Evolutionary conservation across 2,329 filamentous ascomycete genomes (phyloP), one percentile per base, ranked within the genome.

Genomic region (Aspergillus clavatus): DNA sequence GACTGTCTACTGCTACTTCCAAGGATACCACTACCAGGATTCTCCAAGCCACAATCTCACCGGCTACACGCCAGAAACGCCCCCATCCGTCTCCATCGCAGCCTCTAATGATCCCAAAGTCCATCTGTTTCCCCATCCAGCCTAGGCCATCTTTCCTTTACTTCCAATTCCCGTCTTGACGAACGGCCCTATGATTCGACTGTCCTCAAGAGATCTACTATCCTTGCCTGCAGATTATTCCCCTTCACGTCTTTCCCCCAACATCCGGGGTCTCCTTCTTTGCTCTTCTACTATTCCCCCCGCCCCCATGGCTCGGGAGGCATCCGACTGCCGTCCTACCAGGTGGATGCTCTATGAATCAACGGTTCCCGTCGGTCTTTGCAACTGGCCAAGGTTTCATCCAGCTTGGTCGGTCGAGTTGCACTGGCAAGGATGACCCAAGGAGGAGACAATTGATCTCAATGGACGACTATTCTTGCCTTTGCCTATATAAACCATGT

Each of bases 311-410:
- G 39, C 23, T 27, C 21, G 41, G 33, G 28, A 41, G 40, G 22
- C 27, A 42, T 24, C 42, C 45, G 36, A 21, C 33, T 23, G 22
- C 29, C 26, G 41, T 29, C 18, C 18, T 31, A 31, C 28, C n/a
- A 5, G n/a, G 8, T 16, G n/a, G n/a, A n/a, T n/a, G n/a, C n/a
- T 8, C 40, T 40, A 41, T 48, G 40, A 53, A 53, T 51, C 51
- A 53, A 19, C 22, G 14, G 11, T 8, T 22, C 36, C 7, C 40
- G 18, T 45, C 43, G 41, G 45, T 12, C 42, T 47, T 41, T 45
- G 38, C 14, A 33, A 2, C 29, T 40, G 27, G 38, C 24, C 31
- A 22, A 33, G 19, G 29, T 36, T 22, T 24, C 36, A 31, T n/a
- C n/a, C n/a, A n/a, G n/a, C n/a, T n/a, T n/a, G n/a, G n/a, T n/a